These are phyloP conservation scores for Fusarium verrucosum DNA, from an alignment of 2,329 filamentous ascomycete genomes.

Conservation along the genomic window DNA sequence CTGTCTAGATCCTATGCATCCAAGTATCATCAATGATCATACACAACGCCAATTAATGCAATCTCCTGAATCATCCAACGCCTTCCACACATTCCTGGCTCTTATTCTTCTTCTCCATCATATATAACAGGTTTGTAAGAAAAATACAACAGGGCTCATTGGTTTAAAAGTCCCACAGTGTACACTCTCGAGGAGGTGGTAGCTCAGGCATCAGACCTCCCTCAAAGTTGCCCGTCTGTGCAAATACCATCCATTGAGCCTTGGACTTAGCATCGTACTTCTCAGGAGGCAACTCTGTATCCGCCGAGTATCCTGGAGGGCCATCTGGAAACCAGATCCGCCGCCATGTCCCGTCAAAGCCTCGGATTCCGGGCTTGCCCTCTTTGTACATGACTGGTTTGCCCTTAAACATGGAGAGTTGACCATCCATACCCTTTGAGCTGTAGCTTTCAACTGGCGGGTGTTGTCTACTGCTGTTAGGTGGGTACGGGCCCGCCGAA, in stretches of 20 bases:
- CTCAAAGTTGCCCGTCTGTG: constrained; percentile 72
- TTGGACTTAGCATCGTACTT: constrained; percentile 68
- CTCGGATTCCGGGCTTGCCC: constrained; percentile 59
- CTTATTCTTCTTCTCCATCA: constrained; percentile 49
- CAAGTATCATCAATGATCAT: constrained; percentile 6
- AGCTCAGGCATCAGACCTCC: constrained; percentile 78
- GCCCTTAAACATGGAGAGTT: constrained; percentile 69
- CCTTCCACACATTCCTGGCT: constrained; percentile 16
- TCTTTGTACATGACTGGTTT: constrained; percentile 68
- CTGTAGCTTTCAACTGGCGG: constrained; percentile 57
- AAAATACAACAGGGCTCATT: not conserved
- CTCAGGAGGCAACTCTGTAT: constrained; percentile 68
- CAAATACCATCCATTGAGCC: constrained; percentile 71
- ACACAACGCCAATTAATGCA: constrained; percentile 34
- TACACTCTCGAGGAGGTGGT: constrained; percentile 81
- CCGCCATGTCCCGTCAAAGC: constrained; percentile 64
- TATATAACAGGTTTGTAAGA: constrained; percentile 68
- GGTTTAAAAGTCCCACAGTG: constrained; percentile 73
- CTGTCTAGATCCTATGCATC: constrained; percentile 24
- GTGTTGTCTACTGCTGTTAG: constrained; percentile 56
- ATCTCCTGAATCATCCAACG: constrained; percentile 34
- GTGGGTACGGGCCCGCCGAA: constrained; percentile 54
- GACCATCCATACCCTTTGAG: constrained; percentile 53
- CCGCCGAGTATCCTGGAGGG: constrained; percentile 68
- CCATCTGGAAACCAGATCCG: constrained; percentile 80